Conservation (phyloP, 2,329 filamentous ascomycete species). For the Alternaria viburni region DNA sequence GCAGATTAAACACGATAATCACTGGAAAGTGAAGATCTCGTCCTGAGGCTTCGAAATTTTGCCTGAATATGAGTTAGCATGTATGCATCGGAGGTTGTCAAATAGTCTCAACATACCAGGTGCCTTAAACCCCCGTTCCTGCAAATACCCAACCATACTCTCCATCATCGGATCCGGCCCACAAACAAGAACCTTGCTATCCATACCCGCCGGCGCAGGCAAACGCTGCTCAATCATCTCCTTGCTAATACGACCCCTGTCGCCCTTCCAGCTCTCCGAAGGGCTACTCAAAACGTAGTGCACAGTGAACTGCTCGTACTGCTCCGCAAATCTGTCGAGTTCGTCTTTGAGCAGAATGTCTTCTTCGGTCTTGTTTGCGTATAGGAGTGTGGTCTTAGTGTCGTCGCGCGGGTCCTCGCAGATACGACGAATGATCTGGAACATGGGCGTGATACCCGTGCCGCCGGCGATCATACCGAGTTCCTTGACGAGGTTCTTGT, state of each 20-base stretch:
- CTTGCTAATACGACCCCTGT: conserved; percentile 9
- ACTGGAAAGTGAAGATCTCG: conserved; percentile 15
- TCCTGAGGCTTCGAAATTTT: conserved; percentile 18
- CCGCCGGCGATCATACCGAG: conserved; percentile 65
- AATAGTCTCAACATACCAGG: conserved; percentile 10
- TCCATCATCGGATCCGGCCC: conserved; percentile 53
- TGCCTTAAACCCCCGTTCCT: conserved; percentile 19
- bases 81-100: no score
- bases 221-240: conserved; percentile 13
- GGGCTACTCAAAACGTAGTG: conserved; percentile 59
- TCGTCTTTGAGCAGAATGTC: conserved; percentile 66
- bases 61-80: background rate
- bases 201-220: conserved; percentile 58
- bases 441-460: conserved; percentile 64
- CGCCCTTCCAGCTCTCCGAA: conserved; percentile 12
- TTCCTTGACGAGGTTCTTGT: conserved; percentile 40
- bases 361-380: conserved; percentile 64
- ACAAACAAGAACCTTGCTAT: conserved; percentile 92
- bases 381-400: conserved; percentile 64
- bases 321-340: conserved; percentile 60
- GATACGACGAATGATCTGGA: conserved; percentile 67
- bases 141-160: conserved; percentile 10
- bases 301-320: conserved; percentile 60
- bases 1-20: no score
- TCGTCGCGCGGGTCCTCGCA: conserved; percentile 65